Conservation (phyloP, 306 rosid species). For the Begonia loranthoides region DNA sequence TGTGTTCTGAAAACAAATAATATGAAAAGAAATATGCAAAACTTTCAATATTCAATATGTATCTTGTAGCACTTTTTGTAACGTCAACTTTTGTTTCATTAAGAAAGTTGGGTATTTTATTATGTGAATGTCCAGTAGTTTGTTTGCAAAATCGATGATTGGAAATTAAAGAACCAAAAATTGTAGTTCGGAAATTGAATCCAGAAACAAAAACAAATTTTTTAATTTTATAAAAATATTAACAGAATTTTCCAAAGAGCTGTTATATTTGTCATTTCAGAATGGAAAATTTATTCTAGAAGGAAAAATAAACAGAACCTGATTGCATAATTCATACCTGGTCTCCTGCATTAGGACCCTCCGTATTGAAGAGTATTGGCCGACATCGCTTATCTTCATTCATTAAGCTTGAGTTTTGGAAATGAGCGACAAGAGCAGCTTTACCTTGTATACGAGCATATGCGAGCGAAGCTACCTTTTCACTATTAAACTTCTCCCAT, state of each 20-base stretch:
- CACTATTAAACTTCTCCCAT: conserved; percentile 42
- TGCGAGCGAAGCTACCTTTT: conserved; percentile 39
- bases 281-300: background rate
- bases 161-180: too few species aligned
- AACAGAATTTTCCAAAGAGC: background rate
- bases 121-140: too few species aligned
- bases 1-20: background rate
- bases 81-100: too few species aligned
- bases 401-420: conserved; percentile 40
- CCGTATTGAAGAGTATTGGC: conserved; percentile 40
- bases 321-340: conserved; percentile 17
- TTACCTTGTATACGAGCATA: conserved; percentile 40
- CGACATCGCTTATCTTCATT: conserved; percentile 44
- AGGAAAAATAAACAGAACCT: background rate
- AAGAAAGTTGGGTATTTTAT: too few species aligned
- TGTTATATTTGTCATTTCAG: too few species aligned
- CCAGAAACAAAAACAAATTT: background rate
- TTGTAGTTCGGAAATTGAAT: too few species aligned
- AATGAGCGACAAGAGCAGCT: conserved; percentile 32
- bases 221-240: background rate
- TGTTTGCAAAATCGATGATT: too few species aligned
- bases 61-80: too few species aligned
- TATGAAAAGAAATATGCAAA: background rate
- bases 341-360: conserved; percentile 37
- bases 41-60: too few species aligned